A percentile compares a stretch with the other conserved stretches of the same genome.
Evolutionary conservation across 208 protist species (phyloP).

Genomic region (Wallacemonas collosoma): DNA sequence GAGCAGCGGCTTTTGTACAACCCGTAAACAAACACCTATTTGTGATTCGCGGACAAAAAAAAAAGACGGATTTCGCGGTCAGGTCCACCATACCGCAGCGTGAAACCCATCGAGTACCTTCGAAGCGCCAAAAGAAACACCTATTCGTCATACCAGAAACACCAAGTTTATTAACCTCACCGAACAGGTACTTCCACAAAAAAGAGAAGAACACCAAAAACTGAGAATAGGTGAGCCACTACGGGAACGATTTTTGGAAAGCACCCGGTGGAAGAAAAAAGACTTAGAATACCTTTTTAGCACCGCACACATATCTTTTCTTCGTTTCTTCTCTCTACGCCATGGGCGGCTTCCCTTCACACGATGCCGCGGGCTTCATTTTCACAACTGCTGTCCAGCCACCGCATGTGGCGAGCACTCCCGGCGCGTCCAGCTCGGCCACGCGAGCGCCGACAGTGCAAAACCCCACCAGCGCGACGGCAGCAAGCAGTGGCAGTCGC

Average conservation of each 20-base stretch:
- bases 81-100: too few relatives aligned
- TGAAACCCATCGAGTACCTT: too few relatives aligned
- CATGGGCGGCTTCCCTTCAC: conserved; percentile 85
- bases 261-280: background rate
- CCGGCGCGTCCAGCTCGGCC: background rate
- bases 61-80: too few relatives aligned
- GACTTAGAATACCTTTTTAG: too few relatives aligned
- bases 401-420: conserved; percentile 25
- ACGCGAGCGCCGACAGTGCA: background rate
- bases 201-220: background rate
- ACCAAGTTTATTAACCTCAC: too few relatives aligned
- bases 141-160: too few relatives aligned
- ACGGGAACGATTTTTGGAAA: too few relatives aligned
- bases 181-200: background rate
- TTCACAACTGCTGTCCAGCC: conserved; percentile 78
- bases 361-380: conserved; percentile 76
- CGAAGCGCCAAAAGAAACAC: too few relatives aligned
- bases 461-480: background rate
- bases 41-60: too few relatives aligned
- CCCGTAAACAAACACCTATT: too few relatives aligned
- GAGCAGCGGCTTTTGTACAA: too few relatives aligned
- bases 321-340: conserved; percentile 23
- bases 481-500: background rate
- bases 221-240: too few relatives aligned
- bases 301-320: conserved; percentile 1